Percentiles rank a stretch among this genome's conserved stretches.
These are phyloP conservation scores for Conidiobolus incongruus DNA, from an alignment of 371 early-diverging fungal species.

Conservation along the genomic window DNA sequence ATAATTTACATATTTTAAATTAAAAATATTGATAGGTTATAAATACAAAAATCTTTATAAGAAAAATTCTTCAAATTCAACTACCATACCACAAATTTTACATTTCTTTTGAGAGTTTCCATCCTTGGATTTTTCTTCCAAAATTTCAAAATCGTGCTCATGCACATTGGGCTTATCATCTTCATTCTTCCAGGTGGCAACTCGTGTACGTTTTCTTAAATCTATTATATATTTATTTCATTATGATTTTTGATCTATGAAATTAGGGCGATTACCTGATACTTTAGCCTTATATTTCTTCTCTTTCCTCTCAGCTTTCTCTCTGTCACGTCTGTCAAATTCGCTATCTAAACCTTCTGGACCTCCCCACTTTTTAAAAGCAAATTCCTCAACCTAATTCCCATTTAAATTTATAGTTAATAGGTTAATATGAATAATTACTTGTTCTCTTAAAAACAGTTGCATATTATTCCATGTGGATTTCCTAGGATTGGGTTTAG, in stretches of 20 bases:
- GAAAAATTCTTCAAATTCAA: not conserved
- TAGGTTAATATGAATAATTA: slow-evolving; percentile 7
- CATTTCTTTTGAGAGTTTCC: not conserved
- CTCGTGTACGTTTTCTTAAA: slow-evolving; percentile 2
- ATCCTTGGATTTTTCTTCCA: not conserved
- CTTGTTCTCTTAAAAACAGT: slow-evolving; percentile 66
- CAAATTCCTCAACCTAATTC: slow-evolving; percentile 63
- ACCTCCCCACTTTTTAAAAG: slow-evolving; percentile 81
- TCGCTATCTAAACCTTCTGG: slow-evolving; percentile 73
- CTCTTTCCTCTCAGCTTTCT: slow-evolving; percentile 60
- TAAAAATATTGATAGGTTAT: not conserved
- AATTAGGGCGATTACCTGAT: slow-evolving; percentile 12
- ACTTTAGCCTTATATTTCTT: slow-evolving; percentile 62
- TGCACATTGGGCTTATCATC: not conserved
- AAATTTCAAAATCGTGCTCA: not conserved
- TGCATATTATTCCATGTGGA: slow-evolving; percentile 91
- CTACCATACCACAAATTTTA: not conserved
- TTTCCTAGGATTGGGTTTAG: slow-evolving; percentile 84
- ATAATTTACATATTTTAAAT: too few species aligned
- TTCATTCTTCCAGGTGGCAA: slow-evolving; percentile 1
- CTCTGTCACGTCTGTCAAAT: slow-evolving; percentile 55
- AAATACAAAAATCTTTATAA: not conserved
- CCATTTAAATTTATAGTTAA: not conserved
- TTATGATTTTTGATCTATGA: not conserved
- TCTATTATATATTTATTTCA: not conserved